Percentiles rank a stretch among this genome's conserved stretches.
Evolutionary conservation across 768 basidiomycete genomes (phyloP).

Genomic region (Termitomyces sp.): DNA sequence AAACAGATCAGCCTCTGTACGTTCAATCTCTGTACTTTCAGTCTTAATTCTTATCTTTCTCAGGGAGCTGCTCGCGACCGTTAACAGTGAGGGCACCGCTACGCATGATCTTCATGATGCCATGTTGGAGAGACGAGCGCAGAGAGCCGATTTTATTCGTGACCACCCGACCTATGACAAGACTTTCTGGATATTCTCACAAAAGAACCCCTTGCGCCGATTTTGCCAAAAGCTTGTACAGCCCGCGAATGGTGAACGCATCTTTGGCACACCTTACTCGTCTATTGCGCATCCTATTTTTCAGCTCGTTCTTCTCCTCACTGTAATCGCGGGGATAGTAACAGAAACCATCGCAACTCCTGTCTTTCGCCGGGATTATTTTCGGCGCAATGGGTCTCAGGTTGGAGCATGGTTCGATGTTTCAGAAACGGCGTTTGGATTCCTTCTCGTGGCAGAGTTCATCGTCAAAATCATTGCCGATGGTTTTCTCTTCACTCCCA

Average conservation of each 20-base stretch:
- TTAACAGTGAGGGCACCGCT: conserved; percentile 46
- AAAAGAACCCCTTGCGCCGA: conserved; percentile 65
- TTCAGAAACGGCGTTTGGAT: conserved; percentile 66
- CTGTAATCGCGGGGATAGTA: conserved; percentile 77
- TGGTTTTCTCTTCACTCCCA: conserved; percentile 86
- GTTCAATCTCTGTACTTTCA: conserved; percentile 17
- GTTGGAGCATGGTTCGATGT: conserved; percentile 86
- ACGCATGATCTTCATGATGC: conserved; percentile 57
- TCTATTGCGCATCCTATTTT: conserved; percentile 65
- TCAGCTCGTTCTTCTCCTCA: conserved; percentile 64
- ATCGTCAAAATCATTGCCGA: conserved; percentile 89
- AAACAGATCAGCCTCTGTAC: conserved; percentile 71
- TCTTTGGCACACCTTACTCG: conserved; percentile 72
- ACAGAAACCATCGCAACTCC: conserved; percentile 84
- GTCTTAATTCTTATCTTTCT: background rate
- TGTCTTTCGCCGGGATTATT: conserved; percentile 72
- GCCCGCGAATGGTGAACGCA: conserved; percentile 80
- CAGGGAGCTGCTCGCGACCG: conserved; percentile 65
- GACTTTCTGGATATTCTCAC: conserved; percentile 84
- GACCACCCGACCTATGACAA: conserved; percentile 88
- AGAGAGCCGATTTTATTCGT: conserved; percentile 82
- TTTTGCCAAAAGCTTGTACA: conserved; percentile 80
- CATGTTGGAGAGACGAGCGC: conserved; percentile 62
- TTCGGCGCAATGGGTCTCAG: conserved; percentile 47
- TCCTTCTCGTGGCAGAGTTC: conserved; percentile 74